Percentiles rank a stretch among this genome's conserved stretches.
These are phyloP conservation scores for Kwoniella bestiolae DNA, from an alignment of 768 basidiomycete species.

Conservation along the genomic window DNA sequence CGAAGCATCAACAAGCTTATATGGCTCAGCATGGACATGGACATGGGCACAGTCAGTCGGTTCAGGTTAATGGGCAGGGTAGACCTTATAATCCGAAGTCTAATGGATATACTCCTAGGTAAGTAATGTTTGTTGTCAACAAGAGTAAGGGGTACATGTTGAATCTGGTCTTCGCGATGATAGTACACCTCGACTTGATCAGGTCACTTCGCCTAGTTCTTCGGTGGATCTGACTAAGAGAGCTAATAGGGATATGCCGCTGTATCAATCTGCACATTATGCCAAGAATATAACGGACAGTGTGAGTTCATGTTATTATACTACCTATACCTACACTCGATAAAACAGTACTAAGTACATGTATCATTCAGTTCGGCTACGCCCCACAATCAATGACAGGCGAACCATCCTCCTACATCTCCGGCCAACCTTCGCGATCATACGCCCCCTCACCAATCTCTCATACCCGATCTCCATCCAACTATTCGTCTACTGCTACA, in stretches of 20 bases:
- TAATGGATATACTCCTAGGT: constrained; percentile 16
- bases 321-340: no score
- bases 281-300: constrained; percentile 52
- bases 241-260: constrained; percentile 47
- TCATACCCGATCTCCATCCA: constrained; percentile 39
- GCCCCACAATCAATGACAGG: constrained; percentile 55
- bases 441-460: constrained; percentile 31
- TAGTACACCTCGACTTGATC: constrained; percentile 19
- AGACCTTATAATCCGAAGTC: constrained; percentile 13
- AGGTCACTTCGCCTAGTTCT: constrained; percentile 15
- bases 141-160: constrained; percentile 11
- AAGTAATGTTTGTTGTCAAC: background rate
- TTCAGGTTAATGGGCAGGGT: constrained; percentile 17
- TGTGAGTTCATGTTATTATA: constrained; percentile 27
- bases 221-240: constrained; percentile 16
- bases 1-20: constrained; percentile 24
- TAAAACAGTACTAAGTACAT: no score
- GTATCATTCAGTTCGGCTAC: constrained; percentile 48
- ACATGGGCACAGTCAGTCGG: constrained; percentile 9
- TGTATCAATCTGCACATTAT: constrained; percentile 53
- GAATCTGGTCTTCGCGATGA: background rate
- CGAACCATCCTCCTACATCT: constrained; percentile 41
- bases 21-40: constrained; percentile 36
- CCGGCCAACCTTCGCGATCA: constrained; percentile 34
- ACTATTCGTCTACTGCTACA: constrained; percentile 53